Percentiles rank a stretch among this genome's conserved stretches.
phyloP scores from a whole-genome alignment of 176 grass and related monocot species.

The Musa acuminata region DNA sequence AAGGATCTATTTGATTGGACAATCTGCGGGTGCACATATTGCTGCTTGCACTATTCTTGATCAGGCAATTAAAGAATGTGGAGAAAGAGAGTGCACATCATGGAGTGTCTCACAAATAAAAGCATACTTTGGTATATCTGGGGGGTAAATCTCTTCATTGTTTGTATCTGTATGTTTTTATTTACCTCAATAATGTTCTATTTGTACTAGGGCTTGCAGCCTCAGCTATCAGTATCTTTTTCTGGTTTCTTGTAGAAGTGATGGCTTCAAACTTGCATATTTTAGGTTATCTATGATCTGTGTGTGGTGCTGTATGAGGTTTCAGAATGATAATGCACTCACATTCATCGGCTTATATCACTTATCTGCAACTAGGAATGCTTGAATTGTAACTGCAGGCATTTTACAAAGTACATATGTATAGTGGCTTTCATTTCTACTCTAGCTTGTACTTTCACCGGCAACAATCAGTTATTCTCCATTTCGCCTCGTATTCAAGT shows the following conservation, averaged over 20 bases:
- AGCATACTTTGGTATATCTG: slow-evolving; percentile 92
- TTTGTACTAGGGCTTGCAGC: not conserved
- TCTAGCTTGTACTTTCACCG: no score
- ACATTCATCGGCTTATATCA: no score
- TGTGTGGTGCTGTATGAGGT: not conserved
- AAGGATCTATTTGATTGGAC: slow-evolving; percentile 94
- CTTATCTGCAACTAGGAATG: no score
- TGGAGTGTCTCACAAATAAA: slow-evolving; percentile 84
- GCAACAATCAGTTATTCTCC: no score
- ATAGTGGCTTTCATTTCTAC: no score
- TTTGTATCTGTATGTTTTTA: not conserved
- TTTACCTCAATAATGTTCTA: not conserved
- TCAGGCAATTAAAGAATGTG: slow-evolving; percentile 73
- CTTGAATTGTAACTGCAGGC: no score
- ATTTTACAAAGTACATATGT: no score
- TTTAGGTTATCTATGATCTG: not conserved
- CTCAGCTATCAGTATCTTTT: not conserved
- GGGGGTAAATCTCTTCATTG: slow-evolving; percentile 46
- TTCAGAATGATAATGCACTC: not conserved
- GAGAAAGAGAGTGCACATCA: slow-evolving; percentile 52
- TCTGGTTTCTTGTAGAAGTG: not conserved
- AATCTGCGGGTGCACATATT: slow-evolving; percentile 98
- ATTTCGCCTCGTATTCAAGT: no score
- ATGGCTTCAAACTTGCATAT: not conserved
- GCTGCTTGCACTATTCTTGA: slow-evolving; percentile 69